Percentiles rank a stretch among this genome's conserved stretches.
phyloP scores from a whole-genome alignment of 768 basidiomycete genomes.

The Naganishia vishniacii region DNA sequence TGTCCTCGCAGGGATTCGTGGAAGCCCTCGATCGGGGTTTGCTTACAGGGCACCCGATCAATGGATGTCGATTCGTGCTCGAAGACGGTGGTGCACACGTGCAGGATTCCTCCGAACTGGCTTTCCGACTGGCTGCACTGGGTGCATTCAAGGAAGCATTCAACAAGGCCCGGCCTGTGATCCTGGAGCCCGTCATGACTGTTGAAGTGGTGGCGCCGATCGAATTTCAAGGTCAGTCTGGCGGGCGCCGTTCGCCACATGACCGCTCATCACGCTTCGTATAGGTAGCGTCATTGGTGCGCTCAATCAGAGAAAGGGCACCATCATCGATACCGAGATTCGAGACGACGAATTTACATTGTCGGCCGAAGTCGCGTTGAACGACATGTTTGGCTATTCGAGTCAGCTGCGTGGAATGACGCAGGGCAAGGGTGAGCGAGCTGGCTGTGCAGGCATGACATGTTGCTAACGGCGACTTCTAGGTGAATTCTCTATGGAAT shows the following conservation, averaged over 20 bases:
- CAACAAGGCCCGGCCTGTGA: conserved; percentile 65
- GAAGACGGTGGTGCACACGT: conserved; percentile 88
- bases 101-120: conserved; percentile 93
- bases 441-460: conserved; percentile 54
- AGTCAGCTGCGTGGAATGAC: conserved; percentile 86
- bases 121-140: conserved; percentile 83
- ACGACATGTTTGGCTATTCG: conserved; percentile 98
- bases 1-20: conserved; percentile 68
- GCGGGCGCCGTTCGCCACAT: not conserved
- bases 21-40: conserved; percentile 89
- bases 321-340: conserved; percentile 90
- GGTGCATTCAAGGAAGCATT: conserved; percentile 91
- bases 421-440: conserved; percentile 91
- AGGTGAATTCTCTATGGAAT: conserved; percentile 55
- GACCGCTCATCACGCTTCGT: not conserved
- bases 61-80: conserved; percentile 76
- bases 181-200: conserved; percentile 97
- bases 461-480: not conserved
- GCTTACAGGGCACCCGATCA: conserved; percentile 78
- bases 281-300: conserved; percentile 84
- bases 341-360: conserved; percentile 95
- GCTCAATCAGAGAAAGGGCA: conserved; percentile 83
- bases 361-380: conserved; percentile 83
- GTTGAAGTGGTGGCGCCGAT: conserved; percentile 93
- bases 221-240: conserved; percentile 69